Evolutionary conservation across 2,329 filamentous ascomycete species (phyloP), one percentile per base, ranked within the genome.

Genomic region (Sporothrix protearum): DNA sequence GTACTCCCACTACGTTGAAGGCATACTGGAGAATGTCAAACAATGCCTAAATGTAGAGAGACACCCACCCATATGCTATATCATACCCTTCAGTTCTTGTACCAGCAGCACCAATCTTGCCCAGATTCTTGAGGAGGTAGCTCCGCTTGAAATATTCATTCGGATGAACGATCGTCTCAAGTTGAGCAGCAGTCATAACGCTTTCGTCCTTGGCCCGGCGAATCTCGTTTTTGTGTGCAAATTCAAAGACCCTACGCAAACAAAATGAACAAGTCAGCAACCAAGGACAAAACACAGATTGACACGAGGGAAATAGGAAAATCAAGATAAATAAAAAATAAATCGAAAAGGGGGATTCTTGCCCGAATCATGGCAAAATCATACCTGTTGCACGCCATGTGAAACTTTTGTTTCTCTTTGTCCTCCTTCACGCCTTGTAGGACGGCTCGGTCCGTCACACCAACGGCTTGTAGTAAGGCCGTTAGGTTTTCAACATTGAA

Each of bases 71-170:
- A 53, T n/a, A n/a, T 33, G 8, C 39, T 7, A 14, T 19, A 33
- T 67, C 71, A 36, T 81, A 89, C 75, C 79, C 83, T 72, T 85
- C 85, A 86, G 90, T 89, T 80, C 86, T 86, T 42, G 86, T 81
- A 73, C 89, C 86, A 12, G 57, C 22, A 22, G 83, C 81, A 73
- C 82, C 82, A 28, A 82, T 80, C 73, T 85, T 88, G 68, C 81
- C 89, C 33, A 96, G 80, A 79, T 96, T 92, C 84, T 94, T 97
- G 73, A 99, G 83, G 76, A 96, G 78, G 80, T 93, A 98, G 79
- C 94, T 97, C 71, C 95, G 87, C 85, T 97, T 97, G 81, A 98
- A 99, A 81, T 97, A 99, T 75, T 95, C 94, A 80, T 99, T 99
- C 12, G 96, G 96, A 81, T 99, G 96, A 28, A 97, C 90, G 78